A percentile compares a stretch with the other conserved stretches of the same genome.
Evolutionary conservation across 2,329 filamentous ascomycete genomes (phyloP).

Genomic region (Laburnicola sp.): DNA sequence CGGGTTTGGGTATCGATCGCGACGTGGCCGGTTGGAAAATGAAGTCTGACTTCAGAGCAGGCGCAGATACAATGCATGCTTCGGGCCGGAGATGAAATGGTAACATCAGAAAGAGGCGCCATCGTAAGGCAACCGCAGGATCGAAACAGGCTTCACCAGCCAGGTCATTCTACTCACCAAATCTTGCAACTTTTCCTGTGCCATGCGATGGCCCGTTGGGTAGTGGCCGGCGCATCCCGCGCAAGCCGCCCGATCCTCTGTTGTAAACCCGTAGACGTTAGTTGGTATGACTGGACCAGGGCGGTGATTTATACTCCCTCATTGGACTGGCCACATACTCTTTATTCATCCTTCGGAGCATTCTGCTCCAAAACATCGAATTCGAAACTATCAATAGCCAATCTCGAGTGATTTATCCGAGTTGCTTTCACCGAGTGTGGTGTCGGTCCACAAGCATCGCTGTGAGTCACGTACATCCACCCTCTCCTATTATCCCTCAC

Average conservation of each 20-base stretch:
- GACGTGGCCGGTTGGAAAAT: slow-evolving; percentile 9
- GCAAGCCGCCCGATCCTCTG: slow-evolving; percentile 14
- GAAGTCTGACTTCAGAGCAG: slow-evolving; percentile 11
- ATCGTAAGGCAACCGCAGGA: slow-evolving; percentile 36
- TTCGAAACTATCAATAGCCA: slow-evolving; percentile 24
- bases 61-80: slow-evolving; percentile 1
- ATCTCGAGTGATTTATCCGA: background rate
- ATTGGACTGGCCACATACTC: slow-evolving; percentile 22
- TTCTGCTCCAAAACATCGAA: slow-evolving; percentile 15
- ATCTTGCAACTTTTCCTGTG: slow-evolving; percentile 13
- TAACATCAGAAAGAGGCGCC: slow-evolving; percentile 25
- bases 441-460: slow-evolving; percentile 4
- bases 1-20: slow-evolving; percentile 2
- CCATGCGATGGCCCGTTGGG: slow-evolving; percentile 26
- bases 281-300: slow-evolving; percentile 13
- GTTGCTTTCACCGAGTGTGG: slow-evolving; percentile 3
- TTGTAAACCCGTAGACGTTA: slow-evolving; percentile 7
- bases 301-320: slow-evolving; percentile 9
- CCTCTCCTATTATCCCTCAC: background rate
- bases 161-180: slow-evolving; percentile 7
- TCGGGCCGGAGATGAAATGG: slow-evolving; percentile 12
- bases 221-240: slow-evolving; percentile 23
- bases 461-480: slow-evolving; percentile 38
- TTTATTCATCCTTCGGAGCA: slow-evolving; percentile 2
- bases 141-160: slow-evolving; percentile 12